Evolutionary conservation across 805 yeast genomes (phyloP).

Genomic region (Myxozyma vanderwaltii): DNA sequence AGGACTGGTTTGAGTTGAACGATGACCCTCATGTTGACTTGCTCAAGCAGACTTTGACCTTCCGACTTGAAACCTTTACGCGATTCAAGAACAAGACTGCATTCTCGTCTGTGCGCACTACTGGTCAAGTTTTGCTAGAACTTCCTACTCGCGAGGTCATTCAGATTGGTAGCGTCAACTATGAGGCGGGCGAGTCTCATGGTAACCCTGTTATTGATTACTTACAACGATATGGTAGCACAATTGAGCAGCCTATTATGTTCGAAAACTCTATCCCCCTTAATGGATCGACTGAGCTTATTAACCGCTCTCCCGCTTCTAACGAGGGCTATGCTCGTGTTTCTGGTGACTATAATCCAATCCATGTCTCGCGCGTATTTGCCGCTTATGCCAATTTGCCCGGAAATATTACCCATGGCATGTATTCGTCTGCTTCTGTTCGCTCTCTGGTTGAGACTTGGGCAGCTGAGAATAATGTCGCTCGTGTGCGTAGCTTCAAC

Average conservation of each 20-base stretch:
- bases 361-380: constrained; percentile 94
- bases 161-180: constrained; percentile 79
- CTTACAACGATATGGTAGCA: constrained; percentile 84
- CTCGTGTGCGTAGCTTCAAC: constrained; percentile 92
- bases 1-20: constrained; percentile 96
- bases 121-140: constrained; percentile 84
- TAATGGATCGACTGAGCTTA: constrained; percentile 51
- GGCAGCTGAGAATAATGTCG: constrained; percentile 97
- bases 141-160: constrained; percentile 87
- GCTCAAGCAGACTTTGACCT: constrained; percentile 76
- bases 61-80: constrained; percentile 84
- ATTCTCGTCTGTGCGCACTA: constrained; percentile 76
- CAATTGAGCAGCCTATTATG: constrained; percentile 89
- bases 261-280: constrained; percentile 91
- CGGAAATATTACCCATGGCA: constrained; percentile 98
- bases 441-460: constrained; percentile 95
- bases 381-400: constrained; percentile 91
- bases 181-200: constrained; percentile 87
- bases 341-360: constrained; percentile 98
- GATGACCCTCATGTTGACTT: constrained; percentile 63
- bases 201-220: constrained; percentile 98
- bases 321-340: constrained; percentile 96
- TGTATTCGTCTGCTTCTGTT: constrained; percentile 96
- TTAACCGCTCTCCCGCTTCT: constrained; percentile 77
- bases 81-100: constrained; percentile 75